Evolutionary conservation across 345 rosid species (phyloP).

Genomic region (Camelina laxa): DNA sequence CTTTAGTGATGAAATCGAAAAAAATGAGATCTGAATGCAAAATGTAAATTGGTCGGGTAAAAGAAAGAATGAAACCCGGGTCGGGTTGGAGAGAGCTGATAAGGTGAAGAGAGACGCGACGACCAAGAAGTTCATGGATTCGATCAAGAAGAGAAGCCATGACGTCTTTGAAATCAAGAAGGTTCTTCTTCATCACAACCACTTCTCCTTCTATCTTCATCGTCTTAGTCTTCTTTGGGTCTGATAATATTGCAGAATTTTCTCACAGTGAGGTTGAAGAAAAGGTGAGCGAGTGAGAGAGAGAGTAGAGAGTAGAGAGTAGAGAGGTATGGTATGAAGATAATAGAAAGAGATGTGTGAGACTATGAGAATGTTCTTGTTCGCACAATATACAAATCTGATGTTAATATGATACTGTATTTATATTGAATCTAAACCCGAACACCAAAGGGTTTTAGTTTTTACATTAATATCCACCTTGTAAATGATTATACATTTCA

Average conservation of each 20-base stretch:
- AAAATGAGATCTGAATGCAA: neutral
- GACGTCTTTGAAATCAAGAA: constrained; percentile 65
- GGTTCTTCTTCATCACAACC: constrained; percentile 75
- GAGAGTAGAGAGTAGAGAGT: no score
- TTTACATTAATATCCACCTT: no score
- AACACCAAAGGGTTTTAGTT: neutral
- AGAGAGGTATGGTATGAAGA: neutral
- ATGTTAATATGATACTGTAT: neutral
- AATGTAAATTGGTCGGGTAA: constrained; percentile 27
- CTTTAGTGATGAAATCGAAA: constrained; percentile 15
- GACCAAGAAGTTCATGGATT: constrained; percentile 67
- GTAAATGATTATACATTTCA: no score
- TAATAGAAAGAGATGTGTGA: constrained; percentile 14
- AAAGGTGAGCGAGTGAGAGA: constrained; percentile 21
- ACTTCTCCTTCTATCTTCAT: constrained; percentile 61
- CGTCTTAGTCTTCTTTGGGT: constrained; percentile 34
- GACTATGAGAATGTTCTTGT: constrained; percentile 33
- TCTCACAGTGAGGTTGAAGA: constrained; percentile 36
- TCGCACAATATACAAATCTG: neutral
- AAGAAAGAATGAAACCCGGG: constrained; percentile 47
- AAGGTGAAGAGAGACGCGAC: constrained; percentile 69
- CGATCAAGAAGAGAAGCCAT: constrained; percentile 72
- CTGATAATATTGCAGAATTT: constrained; percentile 38
- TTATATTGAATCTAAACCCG: no score
- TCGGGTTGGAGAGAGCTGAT: constrained; percentile 58